A percentile compares a stretch with the other conserved stretches of the same genome.
phyloP scores from a whole-genome alignment of 2,329 filamentous ascomycete species.

The Calonectria ilicicola region DNA sequence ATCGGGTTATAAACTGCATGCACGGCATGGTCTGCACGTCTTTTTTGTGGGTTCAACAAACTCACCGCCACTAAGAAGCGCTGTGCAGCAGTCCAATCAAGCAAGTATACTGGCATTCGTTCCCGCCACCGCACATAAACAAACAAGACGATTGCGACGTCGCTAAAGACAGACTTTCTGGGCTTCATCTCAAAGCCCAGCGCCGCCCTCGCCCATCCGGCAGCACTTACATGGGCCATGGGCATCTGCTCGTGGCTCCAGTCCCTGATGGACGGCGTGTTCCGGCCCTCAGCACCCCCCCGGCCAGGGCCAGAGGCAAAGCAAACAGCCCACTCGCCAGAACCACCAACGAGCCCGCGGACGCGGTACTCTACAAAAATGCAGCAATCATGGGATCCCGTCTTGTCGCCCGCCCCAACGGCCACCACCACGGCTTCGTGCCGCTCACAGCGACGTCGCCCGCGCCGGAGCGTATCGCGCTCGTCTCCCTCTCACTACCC shows the following conservation, averaged over 20 bases:
- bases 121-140: slow-evolving; percentile 12
- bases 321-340: slow-evolving; percentile 12
- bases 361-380: slow-evolving; percentile 14
- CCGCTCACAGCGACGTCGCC: slow-evolving; percentile 12
- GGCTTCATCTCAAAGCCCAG: background rate
- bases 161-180: background rate
- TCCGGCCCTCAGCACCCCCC: slow-evolving; percentile 3
- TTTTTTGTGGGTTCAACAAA: slow-evolving; percentile 21
- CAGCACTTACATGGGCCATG: slow-evolving; percentile 2
- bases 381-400: slow-evolving; percentile 5
- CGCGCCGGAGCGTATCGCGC: background rate
- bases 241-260: slow-evolving; percentile 24
- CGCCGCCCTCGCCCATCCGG: background rate
- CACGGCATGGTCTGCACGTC: background rate
- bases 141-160: background rate
- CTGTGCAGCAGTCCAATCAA: background rate
- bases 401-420: slow-evolving; percentile 7
- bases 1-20: slow-evolving; percentile 18
- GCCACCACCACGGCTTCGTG: slow-evolving; percentile 10
- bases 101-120: background rate
- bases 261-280: slow-evolving; percentile 13
- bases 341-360: background rate
- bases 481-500: background rate
- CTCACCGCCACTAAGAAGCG: slow-evolving; percentile 18
- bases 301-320: slow-evolving; percentile 2